phyloP scores from a whole-genome alignment of 768 basidiomycete genomes.

The Cyclocybe aegerita region DNA sequence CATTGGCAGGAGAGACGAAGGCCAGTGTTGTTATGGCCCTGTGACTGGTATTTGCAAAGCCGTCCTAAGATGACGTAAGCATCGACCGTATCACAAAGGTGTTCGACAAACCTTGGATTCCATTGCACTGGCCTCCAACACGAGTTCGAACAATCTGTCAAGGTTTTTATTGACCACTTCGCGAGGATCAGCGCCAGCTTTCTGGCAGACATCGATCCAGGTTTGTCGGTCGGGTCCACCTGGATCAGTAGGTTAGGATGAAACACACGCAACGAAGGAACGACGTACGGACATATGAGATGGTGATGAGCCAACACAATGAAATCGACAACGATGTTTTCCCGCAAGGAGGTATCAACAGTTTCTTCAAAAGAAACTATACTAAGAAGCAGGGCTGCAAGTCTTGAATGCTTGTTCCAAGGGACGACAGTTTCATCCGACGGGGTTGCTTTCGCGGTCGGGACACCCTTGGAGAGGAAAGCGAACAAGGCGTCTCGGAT shows the following conservation, averaged over 20 bases:
- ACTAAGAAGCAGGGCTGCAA: conserved; percentile 54
- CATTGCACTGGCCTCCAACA: conserved; percentile 46
- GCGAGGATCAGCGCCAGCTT: conserved; percentile 64
- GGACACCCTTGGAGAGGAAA: conserved; percentile 40
- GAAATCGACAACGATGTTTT: conserved; percentile 49
- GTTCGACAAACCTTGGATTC: conserved; percentile 42
- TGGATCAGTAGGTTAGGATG: conserved; percentile 14
- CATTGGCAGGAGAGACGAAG: conserved; percentile 72
- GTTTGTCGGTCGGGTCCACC: conserved; percentile 54
- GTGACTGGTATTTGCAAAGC: conserved; percentile 69
- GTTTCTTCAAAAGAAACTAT: conserved; percentile 47
- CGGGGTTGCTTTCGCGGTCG: conserved; percentile 19
- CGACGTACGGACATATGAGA: conserved; percentile 49
- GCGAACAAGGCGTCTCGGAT: conserved; percentile 59
- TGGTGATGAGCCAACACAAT: conserved; percentile 77
- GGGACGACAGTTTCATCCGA: conserved; percentile 30
- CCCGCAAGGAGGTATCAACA: conserved; percentile 37
- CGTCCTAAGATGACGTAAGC: conserved; percentile 27
- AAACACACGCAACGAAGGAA: background rate
- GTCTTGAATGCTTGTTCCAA: conserved; percentile 50
- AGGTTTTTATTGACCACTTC: conserved; percentile 52
- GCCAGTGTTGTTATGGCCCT: conserved; percentile 72
- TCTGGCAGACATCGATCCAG: conserved; percentile 86
- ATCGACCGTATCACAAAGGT: background rate
- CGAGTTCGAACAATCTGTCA: conserved; percentile 45